Base-by-base conservation (phyloP, 2,329 filamentous ascomycete genomes). In the Didymella arachidicola region DNA sequence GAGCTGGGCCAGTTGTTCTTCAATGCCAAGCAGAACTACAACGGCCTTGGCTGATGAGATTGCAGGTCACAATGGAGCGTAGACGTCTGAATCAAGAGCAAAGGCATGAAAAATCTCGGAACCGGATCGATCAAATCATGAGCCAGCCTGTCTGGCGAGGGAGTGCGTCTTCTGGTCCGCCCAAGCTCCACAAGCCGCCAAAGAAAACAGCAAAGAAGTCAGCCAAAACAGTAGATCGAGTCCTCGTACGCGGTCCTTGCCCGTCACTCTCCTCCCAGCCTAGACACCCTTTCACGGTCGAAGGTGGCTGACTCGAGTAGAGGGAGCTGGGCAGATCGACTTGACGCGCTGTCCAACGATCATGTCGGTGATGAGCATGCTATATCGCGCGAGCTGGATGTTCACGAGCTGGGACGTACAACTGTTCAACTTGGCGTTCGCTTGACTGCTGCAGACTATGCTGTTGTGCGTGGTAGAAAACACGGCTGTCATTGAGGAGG, bases 21-120 rank as follows among this genome's bases (percentile, higher is more conserved):
- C 63, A 74, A 72, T 54, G 72, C 73, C 7, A 75, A 73, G 57
- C 72, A 74, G 41, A 72, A 73, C 19, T 74, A 75, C 58, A 73
- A 74, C 53, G 71, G 68, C 47, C 45, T 53, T 30, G 16, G 38
- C 38, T 41, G 38, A 41, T 41, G 19, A 25, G 7, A 25, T 7
- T 4, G 38, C 19, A 41, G 38, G 19, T 19, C 38, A 41, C 14
- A 41, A 14, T 14, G 38, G 38, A 41, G 19, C 38, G 38, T 12
- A 41, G 38, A 25, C 38, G 14, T 14, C 3, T 4, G 4, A 41
- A 41, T 41, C 38, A 25, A 16, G 25, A 41, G 19, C 38, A 14
- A 41, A 41, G 7, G 38, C 10, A 19, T 6, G 19, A 22, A 6
- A 25, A 12, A 2, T 41, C 38, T 41, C 38, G 38, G 19, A 10